Evolutionary conservation across 768 basidiomycete species (phyloP), one percentile per base, ranked within the genome.

Genomic region (Hericium rajendrae): DNA sequence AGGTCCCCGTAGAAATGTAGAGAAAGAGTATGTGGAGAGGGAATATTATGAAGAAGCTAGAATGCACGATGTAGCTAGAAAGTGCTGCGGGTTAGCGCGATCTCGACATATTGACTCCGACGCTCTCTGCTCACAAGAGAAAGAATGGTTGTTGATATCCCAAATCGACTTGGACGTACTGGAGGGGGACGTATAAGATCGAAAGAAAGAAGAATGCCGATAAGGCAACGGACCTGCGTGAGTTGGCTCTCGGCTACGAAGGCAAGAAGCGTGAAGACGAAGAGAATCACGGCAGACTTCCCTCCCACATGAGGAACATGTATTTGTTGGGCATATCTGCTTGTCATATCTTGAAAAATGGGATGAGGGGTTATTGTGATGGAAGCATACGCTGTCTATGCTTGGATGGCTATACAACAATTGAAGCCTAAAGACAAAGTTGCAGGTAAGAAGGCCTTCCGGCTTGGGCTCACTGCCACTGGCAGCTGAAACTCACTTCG

Each of bases 91-190:
- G 16, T 46, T 46, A 16, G 22, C 13, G 32, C 26, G 43, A 4
- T 48, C 8, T 57, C 52, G 43, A 56, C 38, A 51, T 10, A 4
- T 51, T 13, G 32, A n/a, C 10, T 20, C 20, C n/a, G 38, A 28
- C 0, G 28, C 10, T 8, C 9, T 48, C 9, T 15, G 68, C 88
- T 60, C 64, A 91, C 91, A 94, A 91, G 60, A 91, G 74, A 65
- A 97, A 87, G 76, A 84, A 95, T 0, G 95, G 91, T 58, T 97
- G 90, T 54, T 84, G 78, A 72, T 89, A 99, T 38, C 76, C 81
- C 32, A 91, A 72, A 1, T 77, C 78, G 1, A 82, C 82, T 69
- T 93, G 89, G 13, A 95, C 82, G 71, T 92, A 86, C 90, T 93
- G 40, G 9, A 39, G 5, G n/a, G n/a, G 11, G 40, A 13, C 53